Evolutionary conservation across 805 yeast species (phyloP), one percentile per base, ranked within the genome.

Genomic region (Sugiyamaella valdiviana): DNA sequence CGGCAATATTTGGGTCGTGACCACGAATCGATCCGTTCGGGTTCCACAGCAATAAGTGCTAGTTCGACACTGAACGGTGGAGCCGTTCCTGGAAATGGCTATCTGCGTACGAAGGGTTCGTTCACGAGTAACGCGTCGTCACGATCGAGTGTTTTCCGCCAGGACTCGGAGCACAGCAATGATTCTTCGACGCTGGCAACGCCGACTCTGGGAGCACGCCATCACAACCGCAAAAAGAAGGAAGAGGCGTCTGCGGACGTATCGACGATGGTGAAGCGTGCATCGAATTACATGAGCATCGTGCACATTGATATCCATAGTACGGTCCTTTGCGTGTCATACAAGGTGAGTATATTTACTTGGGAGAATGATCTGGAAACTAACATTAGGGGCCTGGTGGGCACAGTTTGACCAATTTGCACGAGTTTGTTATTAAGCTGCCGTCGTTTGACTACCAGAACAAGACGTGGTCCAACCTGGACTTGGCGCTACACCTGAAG

Each of bases 391-490:
- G 93, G 6, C 79, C 79, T 14, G 86, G 89, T 12, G 72, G 78
- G 23, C 70, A 77, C 57, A 78, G 83, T 55, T 67, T 91, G 48
- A 75, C 86, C 36, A 88, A 90, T 60, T 87, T 91, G 6, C 84
- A 85, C 45, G 78, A 85, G 55, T 80, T 91, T 55, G 74, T 72
- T 5, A 70, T 91, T 48, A 71, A 70, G 7, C 64, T 90, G 44
- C 96, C 96, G 2, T 68, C 68, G 2, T 65, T 86, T 45, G 64
- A 67, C 44, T 78, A 83, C 57, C 59, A 65, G 32, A 80, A 83
- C 62, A 78, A 78, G 69, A 75, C 84, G 3, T 83, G 95, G 85
- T 79, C 89, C 1, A 70, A 78, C 43, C 69, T 79, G 46, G 97
- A 90, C 55, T 66, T 90, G 38, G 70, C 82, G 2, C 59, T 75